Evolutionary conservation across 2,329 filamentous ascomycete species (phyloP), one percentile per base, ranked within the genome.

Genomic region (Pseudogymnoascus sp.): DNA sequence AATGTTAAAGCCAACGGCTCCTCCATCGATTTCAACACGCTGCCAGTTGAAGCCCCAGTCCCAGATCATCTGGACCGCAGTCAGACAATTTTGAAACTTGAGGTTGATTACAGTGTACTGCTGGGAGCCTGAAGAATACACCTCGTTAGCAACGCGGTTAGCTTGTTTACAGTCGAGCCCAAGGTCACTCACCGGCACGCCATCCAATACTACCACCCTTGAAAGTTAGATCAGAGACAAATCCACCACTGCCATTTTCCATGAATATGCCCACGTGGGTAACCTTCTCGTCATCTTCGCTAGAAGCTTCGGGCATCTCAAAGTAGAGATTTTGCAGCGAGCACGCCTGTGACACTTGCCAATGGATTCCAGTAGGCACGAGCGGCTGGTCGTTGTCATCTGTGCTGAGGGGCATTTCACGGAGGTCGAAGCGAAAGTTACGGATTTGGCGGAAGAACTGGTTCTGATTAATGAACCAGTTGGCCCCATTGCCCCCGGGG

Each of bases 381-480:
- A 17, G 17, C 17, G 17, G 17, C 17, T 17, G 17, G 17, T 17
- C 17, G 17, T 17, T 17, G 33, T 71, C 72, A 21, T 66, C 70
- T 13, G 73, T 39, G 26, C 39, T 61, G 5, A 65, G 60, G 3
- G 67, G 63, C 2, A 69, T 64, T 21, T 33, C 59, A 5, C 76
- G 78, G 41, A 78, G 75, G 68, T 89, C 86, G 39, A 89, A 76
- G 61, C 85, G 75, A 58, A 90, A 77, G 68, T 90, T 89, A 7
- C 84, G 78, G 62, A 89, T 79, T 66, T 85, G 82, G 47, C 85
- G 78, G 68, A 79, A 85, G 72, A 89, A 89, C 8, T 86, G 81
- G 66, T 83, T 85, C 75, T 85, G 89, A 82, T 84, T 88, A 77
- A 89, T 89, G 65, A 73, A 65, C 62, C 64, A 63, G 17, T 65